phyloP scores from a whole-genome alignment of 306 rosid genomes.

The Casuarina cunninghamiana region DNA sequence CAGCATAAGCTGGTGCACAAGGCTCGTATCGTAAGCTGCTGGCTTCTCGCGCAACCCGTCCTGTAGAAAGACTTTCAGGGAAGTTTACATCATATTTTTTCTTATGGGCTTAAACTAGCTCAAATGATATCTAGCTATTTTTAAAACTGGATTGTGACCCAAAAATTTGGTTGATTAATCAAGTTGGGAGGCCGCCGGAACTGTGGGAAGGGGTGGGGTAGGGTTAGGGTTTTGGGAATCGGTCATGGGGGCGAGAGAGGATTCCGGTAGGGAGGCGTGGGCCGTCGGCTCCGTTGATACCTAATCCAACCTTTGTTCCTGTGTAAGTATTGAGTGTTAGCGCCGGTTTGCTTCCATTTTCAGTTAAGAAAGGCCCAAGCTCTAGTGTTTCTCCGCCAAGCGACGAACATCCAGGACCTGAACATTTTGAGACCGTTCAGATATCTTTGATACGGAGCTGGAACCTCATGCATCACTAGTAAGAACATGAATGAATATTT shows the following conservation, averaged over 20 bases:
- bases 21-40: constrained; percentile 52
- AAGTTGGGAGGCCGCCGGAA: no score
- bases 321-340: constrained; percentile 46
- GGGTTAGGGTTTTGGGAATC: no score
- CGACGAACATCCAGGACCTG: constrained; percentile 62
- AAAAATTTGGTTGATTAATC: no score
- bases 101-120: no score
- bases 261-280: no score
- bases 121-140: no score
- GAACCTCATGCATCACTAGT: no score
- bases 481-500: no score
- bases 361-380: constrained; percentile 52
- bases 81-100: no score
- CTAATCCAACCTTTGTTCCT: constrained; percentile 39
- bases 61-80: constrained; percentile 9
- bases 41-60: constrained; percentile 19
- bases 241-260: no score
- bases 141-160: no score
- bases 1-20: constrained; percentile 44
- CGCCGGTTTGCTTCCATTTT: constrained; percentile 38
- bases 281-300: constrained; percentile 33
- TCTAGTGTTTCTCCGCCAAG: constrained; percentile 53
- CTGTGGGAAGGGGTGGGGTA: no score
- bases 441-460: background rate
- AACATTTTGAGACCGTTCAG: background rate